phyloP scores from a whole-genome alignment of 2,329 filamentous ascomycete genomes.

The Pestalotiopsis sp. region DNA sequence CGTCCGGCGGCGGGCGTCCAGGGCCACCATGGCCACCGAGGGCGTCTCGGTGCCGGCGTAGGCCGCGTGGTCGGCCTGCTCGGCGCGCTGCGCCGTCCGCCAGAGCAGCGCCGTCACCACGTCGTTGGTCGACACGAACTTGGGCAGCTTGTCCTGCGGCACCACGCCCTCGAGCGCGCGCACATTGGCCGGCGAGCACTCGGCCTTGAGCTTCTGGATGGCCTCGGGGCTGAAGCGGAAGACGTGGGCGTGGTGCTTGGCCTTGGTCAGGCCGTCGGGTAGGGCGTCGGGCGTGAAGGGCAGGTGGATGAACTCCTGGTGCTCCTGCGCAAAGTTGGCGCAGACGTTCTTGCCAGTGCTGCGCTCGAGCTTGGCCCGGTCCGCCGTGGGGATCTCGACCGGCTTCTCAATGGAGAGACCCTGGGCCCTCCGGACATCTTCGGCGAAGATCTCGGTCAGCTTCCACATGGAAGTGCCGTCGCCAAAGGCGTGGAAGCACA shows the following conservation, averaged over 20 bases:
- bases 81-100: conserved; percentile 5
- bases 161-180: neutral
- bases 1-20: conserved; percentile 35
- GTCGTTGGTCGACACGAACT: conserved; percentile 12
- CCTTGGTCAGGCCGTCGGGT: conserved; percentile 33
- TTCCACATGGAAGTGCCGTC: conserved; percentile 32
- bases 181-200: conserved; percentile 8
- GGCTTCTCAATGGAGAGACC: conserved; percentile 14
- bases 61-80: conserved; percentile 5
- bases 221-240: conserved; percentile 22
- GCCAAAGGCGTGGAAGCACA: conserved; percentile 33
- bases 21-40: conserved; percentile 38
- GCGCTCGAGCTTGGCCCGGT: neutral
- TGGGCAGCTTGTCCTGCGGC: neutral
- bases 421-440: conserved; percentile 33
- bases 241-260: conserved; percentile 21
- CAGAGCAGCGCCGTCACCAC: conserved; percentile 11
- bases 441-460: conserved; percentile 35
- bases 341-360: conserved; percentile 3
- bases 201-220: conserved; percentile 21
- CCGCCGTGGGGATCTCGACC: neutral
- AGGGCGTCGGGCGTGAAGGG: conserved; percentile 27
- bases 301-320: conserved; percentile 32
- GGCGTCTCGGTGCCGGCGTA: neutral
- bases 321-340: conserved; percentile 25